These are phyloP conservation scores for Platismatia glauca DNA, from an alignment of 495 filamentous ascomycete genomes.

Conservation along the genomic window DNA sequence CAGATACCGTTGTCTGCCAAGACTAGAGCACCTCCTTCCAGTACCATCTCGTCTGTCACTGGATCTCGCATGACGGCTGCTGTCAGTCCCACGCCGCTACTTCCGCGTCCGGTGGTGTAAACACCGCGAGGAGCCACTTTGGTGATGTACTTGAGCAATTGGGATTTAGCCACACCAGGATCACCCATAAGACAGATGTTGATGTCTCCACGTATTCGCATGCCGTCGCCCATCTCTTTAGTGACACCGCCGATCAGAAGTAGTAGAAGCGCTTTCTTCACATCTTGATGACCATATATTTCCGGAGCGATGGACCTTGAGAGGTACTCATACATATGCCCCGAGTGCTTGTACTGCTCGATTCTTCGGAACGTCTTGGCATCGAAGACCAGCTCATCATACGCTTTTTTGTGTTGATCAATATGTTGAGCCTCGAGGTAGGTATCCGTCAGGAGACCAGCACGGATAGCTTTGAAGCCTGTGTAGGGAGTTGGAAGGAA, in stretches of 20 bases:
- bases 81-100: constrained; percentile 92
- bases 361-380: constrained; percentile 69
- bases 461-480: constrained; percentile 91
- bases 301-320: constrained; percentile 94
- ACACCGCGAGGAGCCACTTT: constrained; percentile 96
- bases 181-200: constrained; percentile 99
- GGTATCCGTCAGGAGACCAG: constrained; percentile 89
- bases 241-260: constrained; percentile 93
- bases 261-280: constrained; percentile 93
- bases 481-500: constrained; percentile 97
- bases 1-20: constrained; percentile 97
- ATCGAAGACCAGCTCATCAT: constrained; percentile 77
- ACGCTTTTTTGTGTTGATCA: constrained; percentile 93
- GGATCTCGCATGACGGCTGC: constrained; percentile 98
- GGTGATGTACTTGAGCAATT: constrained; percentile 93
- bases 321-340: constrained; percentile 89
- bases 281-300: constrained; percentile 92
- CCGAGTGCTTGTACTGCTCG: constrained; percentile 66
- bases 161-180: constrained; percentile 97
- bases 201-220: constrained; percentile 97
- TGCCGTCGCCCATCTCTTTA: constrained; percentile 95
- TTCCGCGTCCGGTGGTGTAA: constrained; percentile 94
- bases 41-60: constrained; percentile 96
- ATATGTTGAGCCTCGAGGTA: constrained; percentile 93
- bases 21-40: constrained; percentile 93